These are phyloP conservation scores for Myxozyma kluyveri DNA, from an alignment of 805 yeast species.

Conservation along the genomic window DNA sequence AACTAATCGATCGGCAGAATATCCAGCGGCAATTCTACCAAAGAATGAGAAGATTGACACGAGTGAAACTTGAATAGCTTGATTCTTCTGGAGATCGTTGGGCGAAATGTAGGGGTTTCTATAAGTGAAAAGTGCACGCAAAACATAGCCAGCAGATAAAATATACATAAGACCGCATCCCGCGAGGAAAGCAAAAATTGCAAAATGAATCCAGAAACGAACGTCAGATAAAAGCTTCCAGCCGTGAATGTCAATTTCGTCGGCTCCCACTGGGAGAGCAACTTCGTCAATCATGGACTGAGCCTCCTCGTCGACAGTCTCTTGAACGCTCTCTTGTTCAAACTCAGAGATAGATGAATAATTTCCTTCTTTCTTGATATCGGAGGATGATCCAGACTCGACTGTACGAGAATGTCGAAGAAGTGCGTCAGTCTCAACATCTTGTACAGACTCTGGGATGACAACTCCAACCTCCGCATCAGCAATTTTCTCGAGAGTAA, in stretches of 20 bases:
- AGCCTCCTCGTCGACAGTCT: conserved; percentile 15
- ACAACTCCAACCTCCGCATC: conserved; percentile 19
- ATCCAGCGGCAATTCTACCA: conserved; percentile 65
- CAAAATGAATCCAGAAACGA: conserved; percentile 52
- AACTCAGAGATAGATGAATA: conserved; percentile 24
- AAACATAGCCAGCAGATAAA: conserved; percentile 70
- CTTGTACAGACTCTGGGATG: conserved; percentile 10
- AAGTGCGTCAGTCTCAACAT: conserved; percentile 26
- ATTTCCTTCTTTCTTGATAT: conserved; percentile 7
- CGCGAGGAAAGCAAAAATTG: conserved; percentile 53
- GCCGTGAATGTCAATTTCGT: conserved; percentile 28
- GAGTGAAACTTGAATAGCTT: conserved; percentile 70
- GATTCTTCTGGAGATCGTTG: conserved; percentile 50
- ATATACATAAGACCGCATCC: conserved; percentile 76
- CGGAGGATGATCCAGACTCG: conserved; percentile 4
- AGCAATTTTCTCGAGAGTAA: conserved; percentile 19
- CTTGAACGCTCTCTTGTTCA: conserved; percentile 8
- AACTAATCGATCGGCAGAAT: conserved; percentile 58
- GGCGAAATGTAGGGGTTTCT: conserved; percentile 28
- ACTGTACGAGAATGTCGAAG: conserved; percentile 15
- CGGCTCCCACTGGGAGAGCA: conserved; percentile 4
- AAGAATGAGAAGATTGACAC: conserved; percentile 63
- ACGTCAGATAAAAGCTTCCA: conserved; percentile 23
- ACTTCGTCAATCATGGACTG: conserved; percentile 12
- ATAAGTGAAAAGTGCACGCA: conserved; percentile 45